Conservation (phyloP, 192 early-diverging fungal genomes). For the Geranomyces michiganensis region DNA sequence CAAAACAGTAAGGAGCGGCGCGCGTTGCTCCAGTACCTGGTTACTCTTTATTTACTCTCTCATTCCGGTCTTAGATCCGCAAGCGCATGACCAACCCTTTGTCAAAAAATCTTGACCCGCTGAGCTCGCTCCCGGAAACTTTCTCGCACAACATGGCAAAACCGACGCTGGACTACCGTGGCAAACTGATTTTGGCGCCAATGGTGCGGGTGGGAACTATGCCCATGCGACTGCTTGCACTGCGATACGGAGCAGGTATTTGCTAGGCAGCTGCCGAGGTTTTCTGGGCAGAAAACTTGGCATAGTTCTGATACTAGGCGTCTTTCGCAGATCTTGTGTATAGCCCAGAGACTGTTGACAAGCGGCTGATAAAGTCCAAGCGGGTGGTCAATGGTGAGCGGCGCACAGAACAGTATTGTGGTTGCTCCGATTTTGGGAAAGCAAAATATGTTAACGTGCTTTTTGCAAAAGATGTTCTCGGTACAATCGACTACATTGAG, state of each 20-base stretch:
- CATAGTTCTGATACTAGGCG: too few relatives aligned
- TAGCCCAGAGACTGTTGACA: conserved; percentile 88
- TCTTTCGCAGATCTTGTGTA: conserved; percentile 77
- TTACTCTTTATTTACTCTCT: too few relatives aligned
- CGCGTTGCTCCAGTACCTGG: too few relatives aligned
- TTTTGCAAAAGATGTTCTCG: conserved; percentile 45
- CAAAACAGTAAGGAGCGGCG: too few relatives aligned
- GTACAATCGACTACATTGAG: conserved; percentile 76
- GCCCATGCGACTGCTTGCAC: conserved; percentile 82
- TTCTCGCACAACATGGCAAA: neutral
- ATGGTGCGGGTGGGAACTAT: conserved; percentile 95
- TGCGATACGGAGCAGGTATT: conserved; percentile 85
- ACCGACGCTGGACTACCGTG: conserved; percentile 38
- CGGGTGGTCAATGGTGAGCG: conserved; percentile 77
- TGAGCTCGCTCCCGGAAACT: conserved; percentile 13
- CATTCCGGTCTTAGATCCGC: neutral
- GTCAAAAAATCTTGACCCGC: neutral
- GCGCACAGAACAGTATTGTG: too few relatives aligned
- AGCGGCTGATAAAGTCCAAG: conserved; percentile 72
- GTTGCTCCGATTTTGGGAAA: neutral
- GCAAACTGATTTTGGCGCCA: conserved; percentile 85
- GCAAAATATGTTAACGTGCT: neutral
- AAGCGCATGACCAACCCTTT: neutral
- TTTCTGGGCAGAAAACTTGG: too few relatives aligned
- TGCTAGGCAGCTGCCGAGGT: too few relatives aligned